Evolutionary conservation across 768 basidiomycete genomes (phyloP).

Genomic region (Pholiota conissans): DNA sequence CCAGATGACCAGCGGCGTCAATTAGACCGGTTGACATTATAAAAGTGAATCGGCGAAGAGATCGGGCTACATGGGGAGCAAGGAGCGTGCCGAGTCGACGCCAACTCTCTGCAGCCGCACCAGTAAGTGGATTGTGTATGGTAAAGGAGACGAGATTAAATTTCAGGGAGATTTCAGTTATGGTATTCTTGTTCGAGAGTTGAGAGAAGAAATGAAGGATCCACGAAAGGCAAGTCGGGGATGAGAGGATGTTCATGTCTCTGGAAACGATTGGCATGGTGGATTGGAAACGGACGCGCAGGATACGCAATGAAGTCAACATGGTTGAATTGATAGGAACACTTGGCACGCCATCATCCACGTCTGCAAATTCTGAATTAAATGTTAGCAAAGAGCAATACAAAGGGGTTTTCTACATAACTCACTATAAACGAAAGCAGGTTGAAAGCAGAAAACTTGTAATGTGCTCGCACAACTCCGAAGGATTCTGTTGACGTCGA

Average conservation of each 20-base stretch:
- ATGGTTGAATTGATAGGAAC: neutral
- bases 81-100: neutral
- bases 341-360: neutral
- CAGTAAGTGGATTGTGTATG: neutral
- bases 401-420: neutral
- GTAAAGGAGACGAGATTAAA: neutral
- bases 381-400: neutral
- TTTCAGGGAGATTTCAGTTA: neutral
- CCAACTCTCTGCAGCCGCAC: neutral
- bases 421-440: neutral
- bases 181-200: neutral
- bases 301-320: neutral
- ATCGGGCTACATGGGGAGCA: neutral
- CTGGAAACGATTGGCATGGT: neutral
- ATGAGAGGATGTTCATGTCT: neutral
- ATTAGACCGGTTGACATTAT: neutral
- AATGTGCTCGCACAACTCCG: neutral
- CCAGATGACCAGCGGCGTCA: neutral
- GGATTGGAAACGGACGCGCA: neutral
- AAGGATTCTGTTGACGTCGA: neutral
- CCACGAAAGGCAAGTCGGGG: neutral
- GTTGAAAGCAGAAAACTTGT: constrained; percentile 7
- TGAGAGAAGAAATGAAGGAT: neutral
- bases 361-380: neutral
- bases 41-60: neutral